Evolutionary conservation across 495 filamentous ascomycete species (phyloP).

Genomic region (Penicillium riverlandense): DNA sequence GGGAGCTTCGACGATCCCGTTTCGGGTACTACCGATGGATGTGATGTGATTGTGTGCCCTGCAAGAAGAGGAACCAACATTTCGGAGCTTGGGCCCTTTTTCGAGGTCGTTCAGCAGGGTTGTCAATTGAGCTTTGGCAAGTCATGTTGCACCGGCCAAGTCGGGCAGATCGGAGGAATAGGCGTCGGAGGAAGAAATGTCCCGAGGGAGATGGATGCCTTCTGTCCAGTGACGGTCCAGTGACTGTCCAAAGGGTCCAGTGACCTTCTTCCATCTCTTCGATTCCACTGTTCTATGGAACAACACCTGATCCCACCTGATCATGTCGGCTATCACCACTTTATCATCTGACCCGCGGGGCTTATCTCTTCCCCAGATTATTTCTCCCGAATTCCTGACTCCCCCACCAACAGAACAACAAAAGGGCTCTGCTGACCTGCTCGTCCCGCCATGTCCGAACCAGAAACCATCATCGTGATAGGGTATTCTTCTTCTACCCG

Average conservation of each 20-base stretch:
- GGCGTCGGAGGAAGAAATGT: too few relatives aligned
- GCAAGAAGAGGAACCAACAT: conserved; percentile 2
- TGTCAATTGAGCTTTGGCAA: conserved; percentile 15
- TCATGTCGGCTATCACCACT: background rate
- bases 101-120: conserved; percentile 9
- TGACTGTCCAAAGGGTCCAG: too few relatives aligned
- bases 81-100: conserved; percentile 23
- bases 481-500: conserved; percentile 19
- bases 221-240: too few relatives aligned
- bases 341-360: conserved; percentile 12
- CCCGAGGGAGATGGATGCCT: too few relatives aligned
- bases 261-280: too few relatives aligned
- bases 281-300: too few relatives aligned
- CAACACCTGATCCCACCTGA: too few relatives aligned
- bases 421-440: background rate
- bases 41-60: conserved; percentile 17
- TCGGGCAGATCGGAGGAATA: too few relatives aligned
- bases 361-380: conserved; percentile 9
- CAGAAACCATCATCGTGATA: conserved; percentile 38
- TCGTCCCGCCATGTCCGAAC: conserved; percentile 10
- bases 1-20: conserved; percentile 2
- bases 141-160: background rate
- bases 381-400: too few relatives aligned
- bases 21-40: conserved; percentile 2
- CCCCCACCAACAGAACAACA: background rate